Evolutionary conservation across 2,329 filamentous ascomycete genomes (phyloP).

Genomic region (Cercospora canescens): DNA sequence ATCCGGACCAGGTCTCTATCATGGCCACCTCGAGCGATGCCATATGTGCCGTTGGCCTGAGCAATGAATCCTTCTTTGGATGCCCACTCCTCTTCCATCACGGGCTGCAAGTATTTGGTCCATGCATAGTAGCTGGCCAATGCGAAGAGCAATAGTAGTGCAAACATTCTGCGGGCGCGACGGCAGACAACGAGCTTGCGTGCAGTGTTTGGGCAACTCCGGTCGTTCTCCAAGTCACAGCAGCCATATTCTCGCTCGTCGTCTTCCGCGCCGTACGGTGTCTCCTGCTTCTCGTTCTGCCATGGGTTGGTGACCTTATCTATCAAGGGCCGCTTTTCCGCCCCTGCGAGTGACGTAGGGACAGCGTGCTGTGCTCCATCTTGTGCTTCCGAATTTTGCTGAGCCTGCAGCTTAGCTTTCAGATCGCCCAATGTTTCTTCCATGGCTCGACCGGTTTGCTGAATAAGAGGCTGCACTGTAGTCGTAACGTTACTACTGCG

Average conservation of each 20-base stretch:
- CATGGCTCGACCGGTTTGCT: not conserved
- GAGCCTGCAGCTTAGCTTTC: conserved; percentile 6
- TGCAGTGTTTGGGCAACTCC: conserved; percentile 27
- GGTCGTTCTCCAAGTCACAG: conserved; percentile 40
- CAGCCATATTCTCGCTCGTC: conserved; percentile 22
- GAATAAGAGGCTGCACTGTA: not conserved
- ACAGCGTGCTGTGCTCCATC: not conserved
- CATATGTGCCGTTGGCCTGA: conserved; percentile 31
- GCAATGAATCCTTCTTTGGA: conserved; percentile 38
- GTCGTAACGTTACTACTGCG: not conserved
- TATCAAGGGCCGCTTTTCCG: conserved; percentile 25
- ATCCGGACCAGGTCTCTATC: conserved; percentile 50
- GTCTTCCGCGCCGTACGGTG: not conserved
- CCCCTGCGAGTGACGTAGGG: conserved; percentile 10
- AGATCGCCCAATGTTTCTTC: conserved; percentile 12
- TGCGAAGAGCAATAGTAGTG: conserved; percentile 34
- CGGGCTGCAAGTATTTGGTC: conserved; percentile 40
- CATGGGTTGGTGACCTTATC: conserved; percentile 31
- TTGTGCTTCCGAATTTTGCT: not conserved
- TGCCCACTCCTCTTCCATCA: conserved; percentile 36
- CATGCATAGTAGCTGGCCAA: conserved; percentile 38
- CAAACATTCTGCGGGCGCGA: conserved; percentile 33
- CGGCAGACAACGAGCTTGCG: conserved; percentile 21
- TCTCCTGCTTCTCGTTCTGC: conserved; percentile 19
- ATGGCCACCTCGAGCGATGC: conserved; percentile 30